These are phyloP conservation scores for Aegle marmelos DNA, from an alignment of 345 rosid genomes.

Conservation along the genomic window DNA sequence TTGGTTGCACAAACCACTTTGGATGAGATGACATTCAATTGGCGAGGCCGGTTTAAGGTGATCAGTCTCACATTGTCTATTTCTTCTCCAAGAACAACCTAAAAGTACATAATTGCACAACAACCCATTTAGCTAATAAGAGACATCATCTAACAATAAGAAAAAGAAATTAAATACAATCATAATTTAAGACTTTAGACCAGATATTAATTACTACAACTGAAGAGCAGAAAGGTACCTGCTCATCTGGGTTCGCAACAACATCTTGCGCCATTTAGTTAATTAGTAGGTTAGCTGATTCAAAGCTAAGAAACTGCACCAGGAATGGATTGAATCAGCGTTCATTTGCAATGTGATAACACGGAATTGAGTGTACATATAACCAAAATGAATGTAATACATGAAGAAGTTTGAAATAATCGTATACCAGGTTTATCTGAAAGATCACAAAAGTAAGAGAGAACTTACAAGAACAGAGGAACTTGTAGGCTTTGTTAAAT, in stretches of 20 bases:
- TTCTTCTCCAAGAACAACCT: slow-evolving; percentile 84
- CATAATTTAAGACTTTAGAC: not conserved
- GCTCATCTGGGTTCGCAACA: slow-evolving; percentile 26
- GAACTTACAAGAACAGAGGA: not conserved
- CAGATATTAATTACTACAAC: not conserved
- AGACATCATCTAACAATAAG: too few relatives aligned
- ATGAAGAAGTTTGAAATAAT: not conserved
- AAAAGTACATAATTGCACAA: slow-evolving; percentile 5
- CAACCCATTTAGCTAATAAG: not conserved
- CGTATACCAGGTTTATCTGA: not conserved
- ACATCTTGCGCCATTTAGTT: slow-evolving; percentile 33
- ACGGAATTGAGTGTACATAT: not conserved
- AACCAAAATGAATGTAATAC: not conserved
- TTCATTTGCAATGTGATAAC: not conserved
- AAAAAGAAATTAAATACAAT: too few relatives aligned
- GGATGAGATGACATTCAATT: slow-evolving; percentile 77
- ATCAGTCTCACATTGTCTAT: slow-evolving; percentile 48
- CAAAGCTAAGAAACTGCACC: slow-evolving; percentile 6
- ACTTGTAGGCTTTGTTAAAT: not conserved
- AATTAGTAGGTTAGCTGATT: not conserved
- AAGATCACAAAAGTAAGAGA: not conserved
- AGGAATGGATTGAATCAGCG: not conserved
- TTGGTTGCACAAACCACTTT: slow-evolving; percentile 52
- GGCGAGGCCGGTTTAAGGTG: slow-evolving; percentile 84
- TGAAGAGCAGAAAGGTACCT: slow-evolving; percentile 10